phyloP scores from a whole-genome alignment of 306 rosid genomes.

The Quercus alba region DNA sequence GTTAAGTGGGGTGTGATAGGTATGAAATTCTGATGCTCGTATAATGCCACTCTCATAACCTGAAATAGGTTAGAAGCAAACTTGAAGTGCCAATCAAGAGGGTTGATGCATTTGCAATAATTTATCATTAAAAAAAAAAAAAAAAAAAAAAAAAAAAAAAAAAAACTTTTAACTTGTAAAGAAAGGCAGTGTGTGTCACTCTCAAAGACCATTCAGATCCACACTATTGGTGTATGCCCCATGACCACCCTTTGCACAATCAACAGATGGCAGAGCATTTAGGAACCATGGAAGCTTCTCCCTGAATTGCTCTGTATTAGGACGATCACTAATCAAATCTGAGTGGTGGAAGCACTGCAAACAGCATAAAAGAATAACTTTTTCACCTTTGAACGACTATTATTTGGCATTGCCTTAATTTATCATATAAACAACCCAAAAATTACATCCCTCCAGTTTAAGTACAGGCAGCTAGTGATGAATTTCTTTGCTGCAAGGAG shows the following conservation, averaged over 20 bases:
- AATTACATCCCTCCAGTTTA: neutral
- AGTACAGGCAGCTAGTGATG: neutral
- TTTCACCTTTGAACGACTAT: neutral
- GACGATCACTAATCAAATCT: conserved; percentile 87
- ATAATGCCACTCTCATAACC: no score
- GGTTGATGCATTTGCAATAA: no score
- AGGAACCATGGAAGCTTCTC: conserved; percentile 99
- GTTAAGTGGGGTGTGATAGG: no score
- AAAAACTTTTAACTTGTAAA: neutral
- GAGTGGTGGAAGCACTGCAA: conserved; percentile 91
- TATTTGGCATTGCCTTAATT: conserved; percentile 8
- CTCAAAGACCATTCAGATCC: conserved; percentile 70
- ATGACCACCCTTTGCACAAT: conserved; percentile 99
- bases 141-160: no score
- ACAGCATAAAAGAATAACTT: conserved; percentile 37
- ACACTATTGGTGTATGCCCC: conserved; percentile 98
- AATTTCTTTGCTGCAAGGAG: conserved; percentile 14
- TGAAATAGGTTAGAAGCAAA: no score
- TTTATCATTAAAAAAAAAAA: no score
- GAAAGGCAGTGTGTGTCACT: conserved; percentile 1
- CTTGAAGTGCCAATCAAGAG: no score
- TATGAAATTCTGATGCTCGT: no score
- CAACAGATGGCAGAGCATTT: conserved; percentile 92
- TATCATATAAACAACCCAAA: neutral
- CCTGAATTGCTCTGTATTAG: conserved; percentile 80